phyloP scores from a whole-genome alignment of 2,329 filamentous ascomycete species.

The Sclerotinia glacialis region DNA sequence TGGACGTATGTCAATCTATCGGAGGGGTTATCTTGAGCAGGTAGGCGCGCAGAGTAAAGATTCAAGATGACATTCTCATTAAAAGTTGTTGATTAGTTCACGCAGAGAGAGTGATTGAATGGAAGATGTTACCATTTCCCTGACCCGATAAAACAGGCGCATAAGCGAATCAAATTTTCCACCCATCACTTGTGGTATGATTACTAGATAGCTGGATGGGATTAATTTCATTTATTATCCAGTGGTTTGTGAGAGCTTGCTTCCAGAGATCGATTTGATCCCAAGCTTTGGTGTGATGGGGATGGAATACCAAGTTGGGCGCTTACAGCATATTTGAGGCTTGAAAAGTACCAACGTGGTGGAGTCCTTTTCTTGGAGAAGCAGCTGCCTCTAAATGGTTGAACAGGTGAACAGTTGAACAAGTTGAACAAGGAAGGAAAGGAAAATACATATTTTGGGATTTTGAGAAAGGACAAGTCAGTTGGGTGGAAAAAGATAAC shows the following conservation, averaged over 20 bases:
- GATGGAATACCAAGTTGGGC: background rate
- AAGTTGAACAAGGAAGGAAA: no score
- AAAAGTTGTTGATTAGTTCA: no score
- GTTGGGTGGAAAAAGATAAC: no score
- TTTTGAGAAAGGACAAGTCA: no score
- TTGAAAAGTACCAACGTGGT: background rate
- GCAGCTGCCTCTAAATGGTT: background rate
- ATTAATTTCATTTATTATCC: background rate
- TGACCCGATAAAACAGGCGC: background rate
- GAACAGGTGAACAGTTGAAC: no score
- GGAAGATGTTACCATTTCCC: no score
- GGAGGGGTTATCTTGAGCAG: no score
- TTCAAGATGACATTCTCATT: no score
- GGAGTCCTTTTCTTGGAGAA: background rate
- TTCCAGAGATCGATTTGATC: background rate
- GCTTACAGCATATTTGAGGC: background rate
- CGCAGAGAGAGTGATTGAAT: no score
- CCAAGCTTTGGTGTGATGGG: background rate
- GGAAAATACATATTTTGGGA: no score
- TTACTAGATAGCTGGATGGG: no score
- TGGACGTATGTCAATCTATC: background rate
- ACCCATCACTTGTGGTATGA: background rate
- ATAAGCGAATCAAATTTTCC: constrained; percentile 7
- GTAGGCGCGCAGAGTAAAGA: no score
- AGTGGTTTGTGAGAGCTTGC: background rate